Evolutionary conservation across 176 grass and related monocot species (phyloP).

Genomic region (Cocos nucifera): DNA sequence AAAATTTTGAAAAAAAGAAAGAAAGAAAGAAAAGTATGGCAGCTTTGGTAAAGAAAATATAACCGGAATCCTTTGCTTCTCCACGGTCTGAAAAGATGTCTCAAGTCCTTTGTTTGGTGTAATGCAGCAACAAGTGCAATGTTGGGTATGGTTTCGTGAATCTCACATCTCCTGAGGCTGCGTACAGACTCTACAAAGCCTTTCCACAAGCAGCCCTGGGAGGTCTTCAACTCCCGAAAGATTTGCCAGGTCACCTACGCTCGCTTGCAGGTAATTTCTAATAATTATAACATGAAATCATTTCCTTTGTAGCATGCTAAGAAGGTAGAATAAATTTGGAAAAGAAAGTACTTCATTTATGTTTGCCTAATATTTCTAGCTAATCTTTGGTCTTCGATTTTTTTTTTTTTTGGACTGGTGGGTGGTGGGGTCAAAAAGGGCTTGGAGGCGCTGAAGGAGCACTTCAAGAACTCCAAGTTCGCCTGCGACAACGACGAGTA

Average conservation of each 20-base stretch:
- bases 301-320: no score
- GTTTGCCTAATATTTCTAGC: no score
- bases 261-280: slow-evolving; percentile 57
- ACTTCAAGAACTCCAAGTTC: slow-evolving; percentile 99
- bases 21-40: no score
- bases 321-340: no score
- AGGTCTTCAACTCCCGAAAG: slow-evolving; percentile 95
- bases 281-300: no score
- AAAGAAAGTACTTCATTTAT: no score
- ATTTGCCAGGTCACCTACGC: slow-evolving; percentile 99
- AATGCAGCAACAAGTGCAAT: slow-evolving; percentile 94
- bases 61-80: no score
- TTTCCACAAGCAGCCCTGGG: slow-evolving; percentile 97
- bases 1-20: no score
- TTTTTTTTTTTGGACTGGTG: no score
- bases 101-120: background rate
- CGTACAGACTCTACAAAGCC: slow-evolving; percentile 83
- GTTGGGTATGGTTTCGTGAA: slow-evolving; percentile 99
- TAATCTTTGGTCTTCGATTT: no score
- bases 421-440: slow-evolving; percentile 27
- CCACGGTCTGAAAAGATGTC: no score
- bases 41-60: no score
- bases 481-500: slow-evolving; percentile 96
- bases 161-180: slow-evolving; percentile 79
- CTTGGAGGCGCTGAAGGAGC: slow-evolving; percentile 85